Evolutionary conservation across 225 moss, liverwort and hornwort species (phyloP).

Genomic region (Pseudisothecium myosuroides): DNA sequence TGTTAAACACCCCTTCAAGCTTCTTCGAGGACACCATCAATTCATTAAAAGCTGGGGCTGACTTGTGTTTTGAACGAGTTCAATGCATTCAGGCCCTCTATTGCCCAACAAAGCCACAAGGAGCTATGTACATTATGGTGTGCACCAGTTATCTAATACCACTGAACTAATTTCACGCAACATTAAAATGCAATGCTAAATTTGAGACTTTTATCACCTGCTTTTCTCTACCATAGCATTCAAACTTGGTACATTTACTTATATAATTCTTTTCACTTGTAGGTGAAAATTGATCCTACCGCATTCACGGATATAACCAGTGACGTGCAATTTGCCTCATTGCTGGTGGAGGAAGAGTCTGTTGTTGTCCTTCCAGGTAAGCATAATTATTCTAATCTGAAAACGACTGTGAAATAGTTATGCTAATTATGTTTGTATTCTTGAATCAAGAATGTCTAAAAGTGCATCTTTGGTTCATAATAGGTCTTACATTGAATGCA

Average conservation of each 20-base stretch:
- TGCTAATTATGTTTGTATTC: not conserved
- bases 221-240: not conserved
- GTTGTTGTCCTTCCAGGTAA: constrained; percentile 77
- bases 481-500: not conserved
- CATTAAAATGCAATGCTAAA: not conserved
- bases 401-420: not conserved
- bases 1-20: constrained; percentile 45
- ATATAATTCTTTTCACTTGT: not conserved
- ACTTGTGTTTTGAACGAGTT: constrained; percentile 44
- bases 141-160: not conserved
- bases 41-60: constrained; percentile 53
- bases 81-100: constrained; percentile 47
- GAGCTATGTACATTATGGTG: constrained; percentile 97
- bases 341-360: constrained; percentile 69
- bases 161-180: not conserved
- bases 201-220: too few species aligned
- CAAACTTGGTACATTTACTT: not conserved
- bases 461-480: not conserved
- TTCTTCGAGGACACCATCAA: constrained; percentile 40
- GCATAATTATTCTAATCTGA: not conserved
- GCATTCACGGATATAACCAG: constrained; percentile 28
- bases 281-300: constrained; percentile 49
- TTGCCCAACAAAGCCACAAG: constrained; percentile 63
- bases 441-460: not conserved
- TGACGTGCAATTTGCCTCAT: constrained; percentile 56